Evolutionary conservation across 768 basidiomycete species (phyloP).

Genomic region (Infundibulicybe gibba): DNA sequence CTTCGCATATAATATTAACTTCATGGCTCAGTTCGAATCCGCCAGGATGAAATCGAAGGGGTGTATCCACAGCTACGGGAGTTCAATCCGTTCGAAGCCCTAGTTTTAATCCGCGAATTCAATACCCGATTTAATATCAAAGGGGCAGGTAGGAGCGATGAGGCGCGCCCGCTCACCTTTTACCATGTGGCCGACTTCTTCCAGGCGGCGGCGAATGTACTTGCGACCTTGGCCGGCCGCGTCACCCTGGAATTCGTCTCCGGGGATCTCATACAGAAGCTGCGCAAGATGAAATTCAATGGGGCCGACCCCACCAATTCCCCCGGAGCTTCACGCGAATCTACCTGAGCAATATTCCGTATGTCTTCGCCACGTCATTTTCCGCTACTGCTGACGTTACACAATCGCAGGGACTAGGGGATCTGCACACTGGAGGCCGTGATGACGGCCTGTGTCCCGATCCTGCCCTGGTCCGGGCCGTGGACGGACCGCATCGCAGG

Average conservation of each 20-base stretch:
- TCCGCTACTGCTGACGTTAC: not conserved
- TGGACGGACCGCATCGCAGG: too few species aligned
- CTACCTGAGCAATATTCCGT: conserved; percentile 32
- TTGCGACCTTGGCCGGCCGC: conserved; percentile 13
- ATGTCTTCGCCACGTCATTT: conserved; percentile 3
- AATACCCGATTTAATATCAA: too few species aligned
- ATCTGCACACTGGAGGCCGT: too few species aligned
- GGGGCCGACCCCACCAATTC: conserved; percentile 19
- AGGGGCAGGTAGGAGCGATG: not conserved
- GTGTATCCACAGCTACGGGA: too few species aligned
- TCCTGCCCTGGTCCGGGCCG: too few species aligned
- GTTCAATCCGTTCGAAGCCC: too few species aligned
- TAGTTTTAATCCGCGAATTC: too few species aligned
- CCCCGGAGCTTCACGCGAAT: conserved; percentile 26
- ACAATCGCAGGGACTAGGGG: too few species aligned
- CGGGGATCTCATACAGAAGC: conserved; percentile 25
- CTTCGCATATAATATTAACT: too few species aligned
- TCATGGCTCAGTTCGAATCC: too few species aligned
- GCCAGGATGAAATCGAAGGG: too few species aligned
- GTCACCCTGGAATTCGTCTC: conserved; percentile 23
- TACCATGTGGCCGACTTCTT: conserved; percentile 21
- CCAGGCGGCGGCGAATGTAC: conserved; percentile 18
- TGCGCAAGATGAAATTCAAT: conserved; percentile 9
- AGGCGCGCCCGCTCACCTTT: conserved; percentile 12
- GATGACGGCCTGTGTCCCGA: too few species aligned